Base-by-base conservation (phyloP, 148 eudicot species). In the Fagopyrum tataricum region DNA sequence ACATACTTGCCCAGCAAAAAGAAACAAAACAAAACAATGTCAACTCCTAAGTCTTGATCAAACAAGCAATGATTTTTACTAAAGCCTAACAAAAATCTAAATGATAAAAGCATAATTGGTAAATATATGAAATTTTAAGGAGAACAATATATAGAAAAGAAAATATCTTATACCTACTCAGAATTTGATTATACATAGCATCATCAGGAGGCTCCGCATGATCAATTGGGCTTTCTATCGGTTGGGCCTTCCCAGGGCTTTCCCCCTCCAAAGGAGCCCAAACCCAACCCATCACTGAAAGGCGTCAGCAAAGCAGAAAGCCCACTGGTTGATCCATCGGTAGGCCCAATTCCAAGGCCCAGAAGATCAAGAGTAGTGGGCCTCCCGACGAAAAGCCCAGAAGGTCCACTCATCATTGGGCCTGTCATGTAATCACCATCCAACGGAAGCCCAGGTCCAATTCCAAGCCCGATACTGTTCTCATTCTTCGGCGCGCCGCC, bases 341-440 rank as follows among this genome's bases (percentile, higher is more conserved):
- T 76, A 2, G 44, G 72, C 14, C 86, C 88, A 3, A 81, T 75
- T 15, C 96, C 96, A 5, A 90, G 74, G 2, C 96, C 92, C 0
- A 90, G 87, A 67, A 90, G 73, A 77, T 90, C 96, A 3, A 90
- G 82, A 0, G 96, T 90, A 11, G 85, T 75, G n/a, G 90, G 93
- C 72, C 76, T 81, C 37, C 76, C 74, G n/a, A 72, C 84, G 47
- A 81, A 85, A 1, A 80, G 23, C 7, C 80, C 70, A 0, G 81
- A 69, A 15, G 87, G 77, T 14, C 64, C 73, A 82, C 83, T 67
- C 78, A 85, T 75, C 37, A 31, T 31, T 31, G 37, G 37, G 37
- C 37, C 37, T 31, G 37, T 31, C 70, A 78, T 53, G 37, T n/a
- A n/a, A n/a, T n/a, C n/a, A n/a, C n/a, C n/a, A n/a, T 31, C 37